Conservation (phyloP, 305 asterid genomes). For the Fraxinus ornus region DNA sequence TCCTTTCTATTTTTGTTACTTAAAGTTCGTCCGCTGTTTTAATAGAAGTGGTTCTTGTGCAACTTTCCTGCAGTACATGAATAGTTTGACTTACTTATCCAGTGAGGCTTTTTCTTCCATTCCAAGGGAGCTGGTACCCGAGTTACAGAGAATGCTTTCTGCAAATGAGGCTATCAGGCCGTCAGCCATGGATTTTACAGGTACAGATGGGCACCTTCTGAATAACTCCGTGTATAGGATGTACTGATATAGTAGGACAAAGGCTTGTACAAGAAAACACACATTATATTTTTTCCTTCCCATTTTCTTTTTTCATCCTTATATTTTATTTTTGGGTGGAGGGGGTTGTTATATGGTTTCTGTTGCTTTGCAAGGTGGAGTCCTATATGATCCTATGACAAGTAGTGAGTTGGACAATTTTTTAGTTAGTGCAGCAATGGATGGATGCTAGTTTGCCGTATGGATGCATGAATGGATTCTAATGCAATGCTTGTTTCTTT, state of each 20-base stretch:
- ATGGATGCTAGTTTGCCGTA: background rate
- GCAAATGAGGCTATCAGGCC: slow-evolving; percentile 73
- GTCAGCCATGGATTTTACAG: slow-evolving; percentile 82
- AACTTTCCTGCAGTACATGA: slow-evolving; percentile 74
- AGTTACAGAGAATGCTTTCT: slow-evolving; percentile 87
- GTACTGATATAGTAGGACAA: background rate
- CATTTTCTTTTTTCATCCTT: background rate
- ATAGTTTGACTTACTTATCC: slow-evolving; percentile 84
- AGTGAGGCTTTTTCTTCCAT: slow-evolving; percentile 74
- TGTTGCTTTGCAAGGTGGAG: background rate
- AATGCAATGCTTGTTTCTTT: background rate
- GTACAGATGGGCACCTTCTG: slow-evolving; percentile 33
- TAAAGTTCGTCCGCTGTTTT: slow-evolving; percentile 18
- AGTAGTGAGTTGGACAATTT: background rate
- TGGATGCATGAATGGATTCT: too few relatives aligned
- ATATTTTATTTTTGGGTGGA: background rate
- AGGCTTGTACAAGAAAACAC: background rate
- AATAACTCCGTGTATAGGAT: background rate
- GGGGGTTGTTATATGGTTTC: background rate
- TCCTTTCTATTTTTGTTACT: slow-evolving; percentile 8
- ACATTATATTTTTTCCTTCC: background rate
- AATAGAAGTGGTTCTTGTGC: slow-evolving; percentile 29
- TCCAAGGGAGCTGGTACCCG: slow-evolving; percentile 75
- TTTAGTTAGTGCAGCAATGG: background rate
- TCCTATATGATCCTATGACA: background rate